Evolutionary conservation across 1,284 basidiomycete genomes (phyloP).

Genomic region (Irpex lacteus): DNA sequence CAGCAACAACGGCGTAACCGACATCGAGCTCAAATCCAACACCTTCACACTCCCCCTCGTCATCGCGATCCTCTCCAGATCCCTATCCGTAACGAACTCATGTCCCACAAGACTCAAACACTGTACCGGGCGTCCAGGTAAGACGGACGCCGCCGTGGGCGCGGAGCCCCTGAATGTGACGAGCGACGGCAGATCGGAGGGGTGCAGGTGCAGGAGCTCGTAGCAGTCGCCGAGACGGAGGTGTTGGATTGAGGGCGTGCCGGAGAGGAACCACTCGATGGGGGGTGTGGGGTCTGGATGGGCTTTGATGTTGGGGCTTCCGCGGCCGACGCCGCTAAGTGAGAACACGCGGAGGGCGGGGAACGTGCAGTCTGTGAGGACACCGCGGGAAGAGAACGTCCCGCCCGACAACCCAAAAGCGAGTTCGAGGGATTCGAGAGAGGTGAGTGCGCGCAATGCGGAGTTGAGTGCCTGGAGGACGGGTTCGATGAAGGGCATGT

Average conservation of each 20-base stretch:
- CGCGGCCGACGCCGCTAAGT: slow-evolving; percentile 48
- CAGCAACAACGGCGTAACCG: slow-evolving; percentile 53
- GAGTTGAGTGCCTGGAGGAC: slow-evolving; percentile 23
- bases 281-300: slow-evolving; percentile 35
- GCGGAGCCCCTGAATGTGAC: slow-evolving; percentile 57
- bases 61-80: slow-evolving; percentile 47
- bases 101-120: slow-evolving; percentile 53
- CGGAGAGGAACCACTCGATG: slow-evolving; percentile 41
- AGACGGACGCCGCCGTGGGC: slow-evolving; percentile 51
- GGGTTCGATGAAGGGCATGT: slow-evolving; percentile 24
- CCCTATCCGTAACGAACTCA: slow-evolving; percentile 50
- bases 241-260: slow-evolving; percentile 39
- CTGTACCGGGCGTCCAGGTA: slow-evolving; percentile 57
- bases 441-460: slow-evolving; percentile 39
- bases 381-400: slow-evolving; percentile 22
- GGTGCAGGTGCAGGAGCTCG: slow-evolving; percentile 33
- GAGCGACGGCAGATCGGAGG: slow-evolving; percentile 42
- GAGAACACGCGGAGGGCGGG: slow-evolving; percentile 45
- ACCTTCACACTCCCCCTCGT: slow-evolving; percentile 44
- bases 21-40: slow-evolving; percentile 59
- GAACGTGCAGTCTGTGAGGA: slow-evolving; percentile 29
- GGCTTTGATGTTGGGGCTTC: slow-evolving; percentile 25
- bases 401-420: slow-evolving; percentile 40
- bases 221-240: slow-evolving; percentile 51
- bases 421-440: slow-evolving; percentile 55